Evolutionary conservation across 805 yeast species (phyloP).

Genomic region (Cyberlindnera maclurae): DNA sequence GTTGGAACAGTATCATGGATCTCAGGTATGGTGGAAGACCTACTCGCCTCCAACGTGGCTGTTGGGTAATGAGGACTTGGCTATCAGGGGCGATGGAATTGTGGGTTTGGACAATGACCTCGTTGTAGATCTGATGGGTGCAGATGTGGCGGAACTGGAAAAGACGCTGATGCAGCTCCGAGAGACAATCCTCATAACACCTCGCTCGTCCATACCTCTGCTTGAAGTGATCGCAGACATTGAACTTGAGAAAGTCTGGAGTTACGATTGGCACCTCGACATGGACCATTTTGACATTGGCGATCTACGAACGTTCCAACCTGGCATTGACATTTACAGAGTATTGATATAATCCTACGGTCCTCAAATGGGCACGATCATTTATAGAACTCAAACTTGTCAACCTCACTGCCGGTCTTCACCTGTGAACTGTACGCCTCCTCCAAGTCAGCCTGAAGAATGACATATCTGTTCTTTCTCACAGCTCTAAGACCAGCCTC

Average conservation of each 20-base stretch:
- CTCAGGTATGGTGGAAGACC: slow-evolving; percentile 86
- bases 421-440: slow-evolving; percentile 98
- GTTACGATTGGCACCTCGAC: slow-evolving; percentile 48
- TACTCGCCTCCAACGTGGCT: slow-evolving; percentile 93
- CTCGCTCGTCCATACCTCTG: slow-evolving; percentile 20
- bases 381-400: slow-evolving; percentile 96
- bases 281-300: slow-evolving; percentile 64
- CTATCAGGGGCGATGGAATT: slow-evolving; percentile 7
- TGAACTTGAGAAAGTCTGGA: slow-evolving; percentile 25
- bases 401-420: slow-evolving; percentile 90
- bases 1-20: slow-evolving; percentile 23
- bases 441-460: slow-evolving; percentile 90
- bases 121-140: slow-evolving; percentile 42
- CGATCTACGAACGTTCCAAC: slow-evolving; percentile 39
- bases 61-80: slow-evolving; percentile 27
- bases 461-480: slow-evolving; percentile 95
- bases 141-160: slow-evolving; percentile 25
- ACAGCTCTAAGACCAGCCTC: slow-evolving; percentile 99
- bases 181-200: slow-evolving; percentile 13
- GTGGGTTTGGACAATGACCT: slow-evolving; percentile 3
- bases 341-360: slow-evolving; percentile 1
- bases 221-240: slow-evolving; percentile 9
- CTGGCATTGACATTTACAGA: slow-evolving; percentile 59
- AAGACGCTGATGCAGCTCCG: slow-evolving; percentile 17
- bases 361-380: slow-evolving; percentile 23